Evolutionary conservation across 2,329 filamentous ascomycete species (phyloP).

Genomic region (Eutypa lata): DNA sequence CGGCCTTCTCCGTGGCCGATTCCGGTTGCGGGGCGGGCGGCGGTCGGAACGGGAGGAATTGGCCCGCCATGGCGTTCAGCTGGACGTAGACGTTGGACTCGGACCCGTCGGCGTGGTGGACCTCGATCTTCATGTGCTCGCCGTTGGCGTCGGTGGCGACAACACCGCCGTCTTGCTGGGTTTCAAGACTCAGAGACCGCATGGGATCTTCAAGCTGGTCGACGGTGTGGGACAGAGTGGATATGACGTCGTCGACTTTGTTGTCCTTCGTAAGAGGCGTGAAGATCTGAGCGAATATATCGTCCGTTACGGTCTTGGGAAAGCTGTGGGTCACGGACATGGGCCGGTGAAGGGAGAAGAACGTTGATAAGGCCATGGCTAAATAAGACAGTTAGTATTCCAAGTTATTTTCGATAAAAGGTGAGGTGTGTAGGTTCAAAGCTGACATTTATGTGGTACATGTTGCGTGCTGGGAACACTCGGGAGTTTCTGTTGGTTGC

Average conservation of each 20-base stretch:
- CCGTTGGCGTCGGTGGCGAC: slow-evolving; percentile 35
- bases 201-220: slow-evolving; percentile 58
- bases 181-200: slow-evolving; percentile 47
- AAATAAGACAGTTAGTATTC: slow-evolving; percentile 17
- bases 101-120: slow-evolving; percentile 54
- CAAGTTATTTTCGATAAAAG: slow-evolving; percentile 3
- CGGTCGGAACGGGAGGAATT: slow-evolving; percentile 77
- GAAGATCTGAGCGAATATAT: slow-evolving; percentile 84
- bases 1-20: slow-evolving; percentile 32
- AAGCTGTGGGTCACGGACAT: slow-evolving; percentile 84
- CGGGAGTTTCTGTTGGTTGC: slow-evolving; percentile 57
- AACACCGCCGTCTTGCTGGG: slow-evolving; percentile 29
- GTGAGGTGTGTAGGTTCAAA: background rate
- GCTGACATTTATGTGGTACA: slow-evolving; percentile 63
- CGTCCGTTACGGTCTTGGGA: slow-evolving; percentile 66
- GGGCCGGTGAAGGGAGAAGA: slow-evolving; percentile 94
- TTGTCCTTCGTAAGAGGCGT: slow-evolving; percentile 48
- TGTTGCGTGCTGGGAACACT: slow-evolving; percentile 74
- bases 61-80: slow-evolving; percentile 64
- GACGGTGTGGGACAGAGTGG: slow-evolving; percentile 61
- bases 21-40: slow-evolving; percentile 75
- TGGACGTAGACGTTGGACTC: slow-evolving; percentile 62
- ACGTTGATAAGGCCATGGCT: slow-evolving; percentile 87
- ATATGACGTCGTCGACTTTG: slow-evolving; percentile 61
- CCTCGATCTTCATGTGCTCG: slow-evolving; percentile 48